Evolutionary conservation across 106 monocot species (phyloP).

Genomic region (Platanthera guangdongensis): DNA sequence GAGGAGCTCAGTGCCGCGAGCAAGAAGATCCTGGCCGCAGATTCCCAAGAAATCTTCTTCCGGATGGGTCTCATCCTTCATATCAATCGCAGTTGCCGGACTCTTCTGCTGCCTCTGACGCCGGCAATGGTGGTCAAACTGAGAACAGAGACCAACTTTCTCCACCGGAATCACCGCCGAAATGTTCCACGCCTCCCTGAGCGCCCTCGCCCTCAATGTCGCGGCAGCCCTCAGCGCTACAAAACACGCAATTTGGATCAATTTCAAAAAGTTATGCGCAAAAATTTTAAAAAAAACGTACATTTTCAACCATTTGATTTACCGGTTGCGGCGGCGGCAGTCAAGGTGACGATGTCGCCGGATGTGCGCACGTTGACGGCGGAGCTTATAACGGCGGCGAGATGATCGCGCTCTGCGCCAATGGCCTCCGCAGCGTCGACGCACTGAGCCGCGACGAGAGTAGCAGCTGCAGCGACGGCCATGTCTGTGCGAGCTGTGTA

Average conservation of each 20-base stretch:
- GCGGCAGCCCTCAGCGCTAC: constrained; percentile 84
- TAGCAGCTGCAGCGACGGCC: constrained; percentile 77
- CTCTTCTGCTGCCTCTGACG: constrained; percentile 21
- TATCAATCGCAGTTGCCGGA: constrained; percentile 9
- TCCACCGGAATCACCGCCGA: constrained; percentile 90
- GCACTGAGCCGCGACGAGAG: constrained; percentile 78
- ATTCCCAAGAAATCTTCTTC: constrained; percentile 63
- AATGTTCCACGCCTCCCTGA: constrained; percentile 96
- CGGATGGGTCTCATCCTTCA: constrained; percentile 33
- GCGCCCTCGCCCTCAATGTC: constrained; percentile 74
- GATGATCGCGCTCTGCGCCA: constrained; percentile 72
- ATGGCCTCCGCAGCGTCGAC: constrained; percentile 75
- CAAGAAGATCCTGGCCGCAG: constrained; percentile 73
- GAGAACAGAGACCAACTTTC: constrained; percentile 34
- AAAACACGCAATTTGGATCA: background rate
- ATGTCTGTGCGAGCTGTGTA: constrained; percentile 50
- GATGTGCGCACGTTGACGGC: constrained; percentile 71
- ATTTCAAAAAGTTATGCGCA: background rate
- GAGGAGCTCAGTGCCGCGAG: constrained; percentile 75
- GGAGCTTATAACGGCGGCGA: constrained; percentile 58
- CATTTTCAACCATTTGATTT: background rate
- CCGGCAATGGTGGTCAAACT: constrained; percentile 4
- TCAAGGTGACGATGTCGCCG: constrained; percentile 63
- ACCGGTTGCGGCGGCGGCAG: constrained; percentile 90
- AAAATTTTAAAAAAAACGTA: background rate